Base-by-base conservation (phyloP, 2,329 filamentous ascomycete species). In the Epichloe sp. region DNA sequence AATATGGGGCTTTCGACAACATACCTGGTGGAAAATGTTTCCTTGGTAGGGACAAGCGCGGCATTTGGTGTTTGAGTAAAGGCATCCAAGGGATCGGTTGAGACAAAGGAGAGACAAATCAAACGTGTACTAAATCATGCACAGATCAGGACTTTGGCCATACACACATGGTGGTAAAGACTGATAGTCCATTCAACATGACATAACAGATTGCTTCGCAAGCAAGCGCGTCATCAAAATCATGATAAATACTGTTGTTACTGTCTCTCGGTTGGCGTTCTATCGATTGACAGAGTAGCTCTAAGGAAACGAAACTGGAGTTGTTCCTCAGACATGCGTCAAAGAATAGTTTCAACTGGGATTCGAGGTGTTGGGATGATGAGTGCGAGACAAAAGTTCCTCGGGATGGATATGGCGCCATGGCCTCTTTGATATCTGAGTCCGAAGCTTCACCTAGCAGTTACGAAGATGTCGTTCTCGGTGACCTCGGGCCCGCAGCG, bases 131-230 rank as follows among this genome's bases (percentile, higher is more conserved):
- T 31, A 23, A 37, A 47, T 47, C 21, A 43, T 43, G 34, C 17
- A 44, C 51, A 52, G 41, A 52, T 49, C 23, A 45, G 37, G 36
- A 44, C 51, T 17, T 44, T 48, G 45, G 45, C 48, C 52, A 51
- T 19, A n/a, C 52, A 51, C n/a, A 12, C 17, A 34, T 17, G 43
- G 21, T 11, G 8, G 31, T 4, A 41, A 38, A 42, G 50, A 21
- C 41, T 42, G 31, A 45, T 49, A 31, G 26, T 31, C 26, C 26
- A 31, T 31, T 31, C 26, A 51, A 53, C 52, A 53, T 53, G 48
- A 34, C 43, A 46, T 50, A 19, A 21, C n/a, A n/a, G 15, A 5
- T 31, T 19, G 41, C 47, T 47, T 31, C 19, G 35, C 47, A n/a
- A 49, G 31, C 8, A 31, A 36, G n/a, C n/a, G 17, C 19, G 31